Evolutionary conservation across 75 land plant genomes (phyloP).

Genomic region (Pseudotsuga menziesii): DNA sequence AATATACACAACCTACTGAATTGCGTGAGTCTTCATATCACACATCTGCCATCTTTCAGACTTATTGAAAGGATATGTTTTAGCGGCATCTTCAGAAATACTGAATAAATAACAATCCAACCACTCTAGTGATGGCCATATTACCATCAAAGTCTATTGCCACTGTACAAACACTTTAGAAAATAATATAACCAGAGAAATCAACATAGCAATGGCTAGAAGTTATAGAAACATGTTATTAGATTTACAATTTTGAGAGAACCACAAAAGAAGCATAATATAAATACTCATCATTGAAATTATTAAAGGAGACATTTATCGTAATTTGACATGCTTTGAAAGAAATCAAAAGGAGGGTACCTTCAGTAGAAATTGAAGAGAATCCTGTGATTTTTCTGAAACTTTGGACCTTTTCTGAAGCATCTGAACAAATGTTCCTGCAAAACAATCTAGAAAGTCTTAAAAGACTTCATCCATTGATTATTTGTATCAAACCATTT

Average conservation of each 20-base stretch:
- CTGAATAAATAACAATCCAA: not conserved
- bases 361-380: slow-evolving; percentile 4
- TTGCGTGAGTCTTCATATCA: not conserved
- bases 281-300: not conserved
- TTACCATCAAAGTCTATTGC: not conserved
- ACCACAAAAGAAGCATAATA: not conserved
- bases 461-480: not conserved
- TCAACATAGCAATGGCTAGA: not conserved
- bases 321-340: not conserved
- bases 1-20: not conserved
- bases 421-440: slow-evolving; percentile 1
- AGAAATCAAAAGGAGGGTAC: not conserved
- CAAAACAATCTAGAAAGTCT: slow-evolving; percentile 1
- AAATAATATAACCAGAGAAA: not conserved
- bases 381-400: slow-evolving; percentile 6
- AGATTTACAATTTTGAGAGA: too few relatives aligned
- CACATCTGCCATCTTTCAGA: not conserved
- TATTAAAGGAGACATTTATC: not conserved
- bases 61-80: not conserved
- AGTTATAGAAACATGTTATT: not conserved
- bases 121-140: not conserved
- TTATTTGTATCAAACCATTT: not conserved
- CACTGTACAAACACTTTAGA: not conserved
- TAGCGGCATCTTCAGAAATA: not conserved
- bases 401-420: not conserved